Percentiles rank a stretch among this genome's conserved stretches.
Evolutionary conservation across 495 filamentous ascomycete species (phyloP).

Genomic region (Astrothelium macrocarpum): DNA sequence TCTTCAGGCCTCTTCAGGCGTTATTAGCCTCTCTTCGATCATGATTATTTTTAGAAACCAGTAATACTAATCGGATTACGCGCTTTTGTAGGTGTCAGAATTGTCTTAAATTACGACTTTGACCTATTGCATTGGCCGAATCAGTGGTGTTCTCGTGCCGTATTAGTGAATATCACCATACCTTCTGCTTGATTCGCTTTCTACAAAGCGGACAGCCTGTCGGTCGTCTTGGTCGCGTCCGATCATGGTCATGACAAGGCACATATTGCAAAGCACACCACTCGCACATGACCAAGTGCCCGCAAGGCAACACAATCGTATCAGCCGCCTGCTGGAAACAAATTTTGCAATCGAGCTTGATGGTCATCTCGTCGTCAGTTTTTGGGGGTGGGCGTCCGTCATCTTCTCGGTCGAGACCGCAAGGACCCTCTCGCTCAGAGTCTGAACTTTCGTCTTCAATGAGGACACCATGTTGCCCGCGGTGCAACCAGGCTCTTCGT

Average conservation of each 20-base stretch:
- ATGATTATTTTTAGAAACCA: background rate
- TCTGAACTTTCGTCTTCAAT: background rate
- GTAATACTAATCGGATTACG: background rate
- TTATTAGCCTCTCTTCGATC: background rate
- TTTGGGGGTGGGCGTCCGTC: slow-evolving; percentile 38
- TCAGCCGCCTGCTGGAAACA: slow-evolving; percentile 47
- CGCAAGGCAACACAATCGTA: slow-evolving; percentile 46
- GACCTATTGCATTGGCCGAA: background rate
- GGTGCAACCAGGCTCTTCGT: background rate
- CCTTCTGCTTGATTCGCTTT: slow-evolving; percentile 25
- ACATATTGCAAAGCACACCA: slow-evolving; percentile 32
- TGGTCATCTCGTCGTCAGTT: slow-evolving; percentile 38
- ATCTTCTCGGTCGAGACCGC: slow-evolving; percentile 24
- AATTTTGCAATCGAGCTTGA: slow-evolving; percentile 46
- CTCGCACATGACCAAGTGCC: slow-evolving; percentile 46
- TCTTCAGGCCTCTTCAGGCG: no score
- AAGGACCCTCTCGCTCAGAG: slow-evolving; percentile 5
- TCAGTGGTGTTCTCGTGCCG: background rate
- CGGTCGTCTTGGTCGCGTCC: slow-evolving; percentile 21
- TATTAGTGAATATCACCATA: background rate
- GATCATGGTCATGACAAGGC: slow-evolving; percentile 20
- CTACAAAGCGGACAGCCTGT: slow-evolving; percentile 33
- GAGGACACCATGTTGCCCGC: background rate
- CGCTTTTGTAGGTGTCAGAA: background rate
- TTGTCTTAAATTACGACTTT: background rate